phyloP scores from a whole-genome alignment of 176 grass and related monocot species.

The Musa schizocarpa region DNA sequence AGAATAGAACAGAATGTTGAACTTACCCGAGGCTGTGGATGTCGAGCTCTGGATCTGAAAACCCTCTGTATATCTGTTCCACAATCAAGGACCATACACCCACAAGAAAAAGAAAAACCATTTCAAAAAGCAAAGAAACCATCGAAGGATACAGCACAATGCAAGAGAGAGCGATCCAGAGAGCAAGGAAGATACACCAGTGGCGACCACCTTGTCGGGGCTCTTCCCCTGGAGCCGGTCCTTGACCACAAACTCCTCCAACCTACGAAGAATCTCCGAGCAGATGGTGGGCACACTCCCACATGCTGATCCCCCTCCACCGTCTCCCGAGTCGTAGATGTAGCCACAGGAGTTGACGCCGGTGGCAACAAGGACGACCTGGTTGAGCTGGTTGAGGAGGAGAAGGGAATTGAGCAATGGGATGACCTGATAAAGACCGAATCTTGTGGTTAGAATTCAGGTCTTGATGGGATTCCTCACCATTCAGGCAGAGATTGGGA shows the following conservation, averaged over 20 bases:
- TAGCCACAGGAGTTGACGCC: constrained; percentile 80
- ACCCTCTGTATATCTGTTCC: constrained; percentile 80
- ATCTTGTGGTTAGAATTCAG: not conserved
- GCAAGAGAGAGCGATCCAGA: constrained; percentile 84
- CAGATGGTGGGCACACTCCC: constrained; percentile 33
- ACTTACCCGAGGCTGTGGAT: constrained; percentile 81
- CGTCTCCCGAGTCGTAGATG: constrained; percentile 48
- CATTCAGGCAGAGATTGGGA: not conserved
- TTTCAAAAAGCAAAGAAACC: not conserved
- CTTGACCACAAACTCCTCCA: constrained; percentile 55
- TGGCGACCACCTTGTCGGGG: constrained; percentile 14
- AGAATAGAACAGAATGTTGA: not conserved
- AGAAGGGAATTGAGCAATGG: constrained; percentile 78
- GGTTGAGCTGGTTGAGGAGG: constrained; percentile 77
- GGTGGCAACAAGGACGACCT: constrained; percentile 49
- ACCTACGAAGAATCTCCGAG: constrained; percentile 40
- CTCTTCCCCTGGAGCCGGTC: constrained; percentile 34
- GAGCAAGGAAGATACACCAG: constrained; percentile 38
- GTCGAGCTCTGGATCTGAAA: constrained; percentile 66
- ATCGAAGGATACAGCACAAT: constrained; percentile 83
- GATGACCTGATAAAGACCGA: constrained; percentile 43
- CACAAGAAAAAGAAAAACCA: constrained; percentile 2
- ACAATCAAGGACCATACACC: constrained; percentile 15
- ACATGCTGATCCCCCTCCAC: constrained; percentile 16
- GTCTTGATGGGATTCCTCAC: not conserved